phyloP scores from a whole-genome alignment of 2,329 filamentous ascomycete genomes.

The Cadophora malorum region DNA sequence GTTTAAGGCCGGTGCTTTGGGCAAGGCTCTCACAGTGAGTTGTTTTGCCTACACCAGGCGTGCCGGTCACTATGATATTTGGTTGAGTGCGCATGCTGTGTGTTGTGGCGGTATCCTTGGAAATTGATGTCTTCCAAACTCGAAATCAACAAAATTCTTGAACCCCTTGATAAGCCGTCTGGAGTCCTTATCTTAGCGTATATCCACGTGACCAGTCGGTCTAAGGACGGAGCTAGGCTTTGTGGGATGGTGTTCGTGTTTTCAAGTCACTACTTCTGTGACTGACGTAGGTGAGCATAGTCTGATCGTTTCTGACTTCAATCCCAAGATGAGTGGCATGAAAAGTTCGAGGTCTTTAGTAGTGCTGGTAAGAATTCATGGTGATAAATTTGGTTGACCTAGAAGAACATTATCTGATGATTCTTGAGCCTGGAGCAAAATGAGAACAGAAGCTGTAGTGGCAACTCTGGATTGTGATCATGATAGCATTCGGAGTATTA shows the following conservation, averaged over 20 bases:
- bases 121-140: background rate
- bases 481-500: constrained; percentile 33
- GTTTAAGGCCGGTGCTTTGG: constrained; percentile 75
- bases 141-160: constrained; percentile 3
- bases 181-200: background rate
- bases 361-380: too few relatives aligned
- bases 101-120: background rate
- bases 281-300: too few relatives aligned
- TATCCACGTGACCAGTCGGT: background rate
- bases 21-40: constrained; percentile 87
- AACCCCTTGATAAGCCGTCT: background rate
- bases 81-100: constrained; percentile 59
- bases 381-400: too few relatives aligned
- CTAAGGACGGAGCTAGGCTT: background rate
- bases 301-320: too few relatives aligned
- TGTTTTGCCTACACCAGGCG: constrained; percentile 94
- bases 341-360: too few relatives aligned
- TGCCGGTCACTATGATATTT: constrained; percentile 95
- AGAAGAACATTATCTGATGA: too few relatives aligned
- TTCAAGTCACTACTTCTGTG: background rate
- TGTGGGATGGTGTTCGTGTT: background rate
- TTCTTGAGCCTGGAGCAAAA: too few relatives aligned
- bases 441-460: background rate
- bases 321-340: too few relatives aligned
- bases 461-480: constrained; percentile 18